Evolutionary conservation across 2,329 filamentous ascomycete genomes (phyloP).

Genomic region (Fusarium pseudoanthophilum): DNA sequence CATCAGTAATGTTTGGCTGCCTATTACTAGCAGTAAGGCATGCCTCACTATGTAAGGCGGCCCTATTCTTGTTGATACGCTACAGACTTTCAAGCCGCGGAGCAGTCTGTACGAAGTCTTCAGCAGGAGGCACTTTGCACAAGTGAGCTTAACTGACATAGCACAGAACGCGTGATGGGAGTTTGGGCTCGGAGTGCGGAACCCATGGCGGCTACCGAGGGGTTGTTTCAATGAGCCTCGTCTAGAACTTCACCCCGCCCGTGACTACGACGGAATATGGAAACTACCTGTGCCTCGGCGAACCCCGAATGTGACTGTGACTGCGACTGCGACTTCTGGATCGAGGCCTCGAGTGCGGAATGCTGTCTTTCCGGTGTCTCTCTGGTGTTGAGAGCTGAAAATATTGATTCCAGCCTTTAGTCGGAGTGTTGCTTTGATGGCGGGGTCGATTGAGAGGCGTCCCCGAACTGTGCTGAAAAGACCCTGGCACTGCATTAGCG

Average conservation of each 20-base stretch:
- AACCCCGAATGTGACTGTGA: not conserved
- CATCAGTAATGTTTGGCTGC: too few species aligned
- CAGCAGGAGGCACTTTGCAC: not conserved
- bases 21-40: too few species aligned
- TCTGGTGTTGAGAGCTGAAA: not conserved
- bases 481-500: not conserved
- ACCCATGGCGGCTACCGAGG: not conserved
- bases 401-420: not conserved
- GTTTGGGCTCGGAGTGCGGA: not conserved
- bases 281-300: not conserved
- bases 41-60: too few species aligned
- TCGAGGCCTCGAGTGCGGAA: accelerated
- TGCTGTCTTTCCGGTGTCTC: accelerated
- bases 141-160: not conserved
- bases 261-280: not conserved
- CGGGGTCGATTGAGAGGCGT: not conserved
- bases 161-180: not conserved
- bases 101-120: not conserved
- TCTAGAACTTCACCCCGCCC: not conserved
- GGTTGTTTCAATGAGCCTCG: too few species aligned
- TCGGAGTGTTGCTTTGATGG: not conserved
- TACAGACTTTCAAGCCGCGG: not conserved
- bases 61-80: not conserved
- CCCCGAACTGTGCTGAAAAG: not conserved
- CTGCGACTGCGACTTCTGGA: not conserved